Evolutionary conservation across 345 rosid species (phyloP).

Genomic region (Camelina hispida): DNA sequence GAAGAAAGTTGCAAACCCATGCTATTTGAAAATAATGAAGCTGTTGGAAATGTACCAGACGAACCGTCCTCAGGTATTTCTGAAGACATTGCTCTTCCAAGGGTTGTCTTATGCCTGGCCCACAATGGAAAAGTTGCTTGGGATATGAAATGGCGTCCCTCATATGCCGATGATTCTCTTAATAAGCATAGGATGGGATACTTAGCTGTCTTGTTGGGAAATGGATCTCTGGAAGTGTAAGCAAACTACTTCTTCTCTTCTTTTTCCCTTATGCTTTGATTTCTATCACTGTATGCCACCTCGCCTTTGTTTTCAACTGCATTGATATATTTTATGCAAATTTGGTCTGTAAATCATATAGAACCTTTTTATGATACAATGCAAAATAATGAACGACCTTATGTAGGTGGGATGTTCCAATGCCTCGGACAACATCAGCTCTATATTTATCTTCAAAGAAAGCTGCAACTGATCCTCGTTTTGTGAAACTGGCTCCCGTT

Average conservation of each 20-base stretch:
- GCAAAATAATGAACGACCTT: slow-evolving; percentile 30
- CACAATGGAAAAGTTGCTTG: slow-evolving; percentile 93
- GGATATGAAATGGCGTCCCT: slow-evolving; percentile 93
- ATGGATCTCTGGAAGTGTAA: slow-evolving; percentile 96
- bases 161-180: slow-evolving; percentile 45
- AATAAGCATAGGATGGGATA: slow-evolving; percentile 77
- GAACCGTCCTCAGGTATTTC: slow-evolving; percentile 44
- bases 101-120: slow-evolving; percentile 78
- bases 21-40: slow-evolving; percentile 38
- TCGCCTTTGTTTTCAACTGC: slow-evolving; percentile 12
- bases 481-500: slow-evolving; percentile 82
- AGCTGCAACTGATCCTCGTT: slow-evolving; percentile 85
- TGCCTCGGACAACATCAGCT: slow-evolving; percentile 58
- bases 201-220: slow-evolving; percentile 90
- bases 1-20: slow-evolving; percentile 38
- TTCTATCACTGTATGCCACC: neutral
- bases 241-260: slow-evolving; percentile 40
- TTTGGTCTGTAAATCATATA: slow-evolving; percentile 2
- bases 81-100: slow-evolving; percentile 65
- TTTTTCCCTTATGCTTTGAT: neutral
- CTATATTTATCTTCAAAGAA: slow-evolving; percentile 59
- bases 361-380: slow-evolving; percentile 11
- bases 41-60: slow-evolving; percentile 36
- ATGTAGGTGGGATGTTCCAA: slow-evolving; percentile 98
- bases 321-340: neutral